phyloP scores from a whole-genome alignment of 257 asterid species.

The Ballota nigra region DNA sequence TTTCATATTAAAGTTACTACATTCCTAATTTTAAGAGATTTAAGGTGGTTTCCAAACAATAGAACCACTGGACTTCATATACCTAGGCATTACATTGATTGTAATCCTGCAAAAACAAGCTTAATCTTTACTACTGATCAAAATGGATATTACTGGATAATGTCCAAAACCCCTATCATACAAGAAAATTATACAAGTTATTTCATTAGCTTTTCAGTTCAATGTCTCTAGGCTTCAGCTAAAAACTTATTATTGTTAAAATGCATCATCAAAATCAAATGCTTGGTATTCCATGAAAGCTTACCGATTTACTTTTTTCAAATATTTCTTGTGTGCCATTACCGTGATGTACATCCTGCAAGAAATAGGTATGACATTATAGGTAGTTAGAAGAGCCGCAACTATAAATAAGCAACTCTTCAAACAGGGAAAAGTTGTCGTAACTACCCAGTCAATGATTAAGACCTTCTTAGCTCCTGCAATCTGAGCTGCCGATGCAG shows the following conservation, averaged over 20 bases:
- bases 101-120: not conserved
- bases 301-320: constrained; percentile 78
- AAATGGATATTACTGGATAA: not conserved
- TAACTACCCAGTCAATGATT: constrained; percentile 91
- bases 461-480: constrained; percentile 96
- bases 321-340: constrained; percentile 99
- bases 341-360: constrained; percentile 98
- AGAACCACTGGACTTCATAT: constrained; percentile 1
- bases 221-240: constrained; percentile 17
- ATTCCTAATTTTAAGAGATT: constrained; percentile 5
- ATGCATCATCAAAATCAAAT: constrained; percentile 17
- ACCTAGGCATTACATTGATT: not conserved
- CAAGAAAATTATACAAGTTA: not conserved
- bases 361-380: constrained; percentile 19
- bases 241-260: not conserved
- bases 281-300: constrained; percentile 25
- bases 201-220: not conserved
- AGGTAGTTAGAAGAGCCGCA: constrained; percentile 19
- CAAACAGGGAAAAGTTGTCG: constrained; percentile 14
- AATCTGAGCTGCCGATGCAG: constrained; percentile 84
- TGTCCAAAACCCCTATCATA: not conserved
- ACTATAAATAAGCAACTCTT: constrained; percentile 9
- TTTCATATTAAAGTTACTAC: not conserved
- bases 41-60: constrained; percentile 4
- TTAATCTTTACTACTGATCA: not conserved